A percentile compares a stretch with the other conserved stretches of the same genome.
Conservation (phyloP, 495 filamentous ascomycete species). For the Aspergillus cavernicola region DNA sequence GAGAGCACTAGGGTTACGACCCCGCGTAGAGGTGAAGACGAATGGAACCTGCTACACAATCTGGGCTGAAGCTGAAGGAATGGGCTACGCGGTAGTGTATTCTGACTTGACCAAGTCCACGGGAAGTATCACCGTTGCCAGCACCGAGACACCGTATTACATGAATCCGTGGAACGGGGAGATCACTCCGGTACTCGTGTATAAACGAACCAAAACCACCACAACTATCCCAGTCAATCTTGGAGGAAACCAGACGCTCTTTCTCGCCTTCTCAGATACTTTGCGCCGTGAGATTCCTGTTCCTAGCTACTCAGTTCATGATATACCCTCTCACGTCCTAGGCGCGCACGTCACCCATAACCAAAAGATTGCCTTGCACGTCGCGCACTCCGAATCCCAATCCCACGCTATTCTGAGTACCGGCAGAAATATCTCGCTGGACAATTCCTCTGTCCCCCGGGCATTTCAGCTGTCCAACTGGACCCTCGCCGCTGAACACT, state of each 20-base stretch:
- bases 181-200: background rate
- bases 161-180: background rate
- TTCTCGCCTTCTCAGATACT: background rate
- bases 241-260: background rate
- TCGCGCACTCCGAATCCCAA: background rate
- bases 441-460: no score
- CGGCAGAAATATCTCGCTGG: background rate
- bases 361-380: background rate
- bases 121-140: background rate
- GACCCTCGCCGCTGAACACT: conserved; percentile 40
- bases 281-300: background rate
- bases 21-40: conserved; percentile 18
- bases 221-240: background rate
- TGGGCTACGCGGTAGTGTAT: conserved; percentile 25
- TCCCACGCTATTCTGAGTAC: background rate
- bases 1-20: conserved; percentile 11
- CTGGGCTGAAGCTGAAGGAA: conserved; percentile 26
- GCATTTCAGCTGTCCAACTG: no score
- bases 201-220: background rate
- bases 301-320: no score
- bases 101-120: background rate
- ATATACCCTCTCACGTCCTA: no score
- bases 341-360: background rate
- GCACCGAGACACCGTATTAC: background rate
- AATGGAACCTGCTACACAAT: conserved; percentile 34